These are phyloP conservation scores for Aurifilum marmelostoma DNA, from an alignment of 2,329 filamentous ascomycete species.

Conservation along the genomic window DNA sequence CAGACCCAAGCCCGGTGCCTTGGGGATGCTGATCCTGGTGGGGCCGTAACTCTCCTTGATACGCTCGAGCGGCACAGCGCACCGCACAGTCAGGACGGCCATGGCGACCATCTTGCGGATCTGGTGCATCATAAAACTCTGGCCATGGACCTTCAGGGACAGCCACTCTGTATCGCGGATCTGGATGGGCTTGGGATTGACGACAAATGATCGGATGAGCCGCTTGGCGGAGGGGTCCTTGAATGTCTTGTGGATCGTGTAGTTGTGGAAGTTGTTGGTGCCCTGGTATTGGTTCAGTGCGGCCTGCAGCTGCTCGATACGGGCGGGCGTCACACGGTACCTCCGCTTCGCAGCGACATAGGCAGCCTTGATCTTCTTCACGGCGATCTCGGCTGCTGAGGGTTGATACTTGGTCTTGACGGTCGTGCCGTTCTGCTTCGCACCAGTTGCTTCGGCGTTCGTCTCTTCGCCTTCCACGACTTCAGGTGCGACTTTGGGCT, in stretches of 20 bases:
- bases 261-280: conserved; percentile 95
- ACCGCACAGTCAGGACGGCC: conserved; percentile 81
- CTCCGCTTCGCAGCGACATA: conserved; percentile 81
- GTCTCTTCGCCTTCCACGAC: conserved; percentile 18
- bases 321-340: conserved; percentile 76
- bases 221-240: conserved; percentile 84
- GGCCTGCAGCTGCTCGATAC: conserved; percentile 75
- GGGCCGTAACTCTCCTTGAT: conserved; percentile 75
- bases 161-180: conserved; percentile 95
- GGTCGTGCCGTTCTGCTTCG: conserved; percentile 19
- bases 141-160: conserved; percentile 92
- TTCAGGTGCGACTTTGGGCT: background rate
- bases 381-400: conserved; percentile 62
- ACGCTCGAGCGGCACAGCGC: conserved; percentile 72
- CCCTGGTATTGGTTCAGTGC: conserved; percentile 77
- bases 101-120: conserved; percentile 99
- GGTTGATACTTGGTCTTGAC: conserved; percentile 39
- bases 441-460: conserved; percentile 5
- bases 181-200: conserved; percentile 74
- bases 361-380: conserved; percentile 77
- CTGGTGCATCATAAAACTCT: conserved; percentile 99
- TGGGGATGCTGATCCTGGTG: conserved; percentile 83
- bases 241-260: conserved; percentile 86
- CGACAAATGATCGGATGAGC: conserved; percentile 88
- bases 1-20: conserved; percentile 86